Conservation (phyloP, 2,329 filamentous ascomycete genomes). For the Colletotrichum sublineola region DNA sequence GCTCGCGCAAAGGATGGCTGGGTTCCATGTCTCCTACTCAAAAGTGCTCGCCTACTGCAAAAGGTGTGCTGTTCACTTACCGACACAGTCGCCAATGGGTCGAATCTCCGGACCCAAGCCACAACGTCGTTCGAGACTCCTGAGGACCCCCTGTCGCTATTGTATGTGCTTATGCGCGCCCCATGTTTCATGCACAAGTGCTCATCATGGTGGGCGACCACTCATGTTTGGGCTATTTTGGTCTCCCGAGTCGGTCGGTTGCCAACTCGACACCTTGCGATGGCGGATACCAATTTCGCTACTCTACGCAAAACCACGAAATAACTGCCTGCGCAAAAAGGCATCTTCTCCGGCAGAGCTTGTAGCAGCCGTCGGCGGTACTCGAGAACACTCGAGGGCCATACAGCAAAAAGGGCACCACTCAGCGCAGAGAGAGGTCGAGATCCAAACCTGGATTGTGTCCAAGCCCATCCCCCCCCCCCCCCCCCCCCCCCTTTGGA, state of each 20-base stretch:
- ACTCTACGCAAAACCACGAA: background rate
- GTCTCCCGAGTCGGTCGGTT: background rate
- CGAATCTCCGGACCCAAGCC: conserved; percentile 34
- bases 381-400: background rate
- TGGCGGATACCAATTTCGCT: background rate
- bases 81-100: conserved; percentile 15
- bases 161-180: conserved; percentile 22
- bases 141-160: conserved; percentile 18
- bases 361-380: background rate
- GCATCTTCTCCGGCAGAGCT: background rate
- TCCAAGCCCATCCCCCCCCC: background rate
- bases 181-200: conserved; percentile 33
- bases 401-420: background rate
- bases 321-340: background rate
- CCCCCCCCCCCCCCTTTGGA: background rate
- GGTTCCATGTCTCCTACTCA: background rate
- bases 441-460: background rate
- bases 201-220: background rate
- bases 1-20: too few species aligned
- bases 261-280: background rate
- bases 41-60: background rate
- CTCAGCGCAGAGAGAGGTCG: background rate
- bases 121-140: conserved; percentile 29
- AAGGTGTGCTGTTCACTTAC: background rate
- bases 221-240: conserved; percentile 30